Evolutionary conservation across 352 stramenopile species (phyloP), one percentile per base, ranked within the genome.

Genomic region (Lagenidium giganteum): DNA sequence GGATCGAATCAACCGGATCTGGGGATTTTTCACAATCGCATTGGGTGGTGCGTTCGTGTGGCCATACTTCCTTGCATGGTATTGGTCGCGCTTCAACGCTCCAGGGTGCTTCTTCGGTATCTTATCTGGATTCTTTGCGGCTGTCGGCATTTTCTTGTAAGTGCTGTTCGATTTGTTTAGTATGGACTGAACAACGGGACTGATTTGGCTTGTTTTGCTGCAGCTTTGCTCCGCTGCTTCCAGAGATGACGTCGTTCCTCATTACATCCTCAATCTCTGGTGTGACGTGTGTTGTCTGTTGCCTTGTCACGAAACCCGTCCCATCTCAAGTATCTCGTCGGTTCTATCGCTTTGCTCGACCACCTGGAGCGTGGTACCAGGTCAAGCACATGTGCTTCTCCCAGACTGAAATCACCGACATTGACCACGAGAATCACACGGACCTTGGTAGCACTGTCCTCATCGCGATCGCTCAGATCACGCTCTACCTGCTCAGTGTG

Each of bases 21-120:
- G 78, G 78, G 78, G 78, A 12, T 87, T 90, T 44, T 83, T 87
- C 59, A 85, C 75, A 11, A 84, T 90, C 42, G 75, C 72, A 0
- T 66, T 90, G 51, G 70, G 64, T 3, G 78, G 75, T 27, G 74
- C 70, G 2, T 70, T 85, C 36, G 67, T 86, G 17, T 86, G 68
- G 67, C 74, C 75, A 9, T 87, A 77, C 46, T 90, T 90, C 51
- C 76, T 90, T 37, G 77, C 72, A 18, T 90, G 78, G 78, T 90
- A 90, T 34, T 90, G 78, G 78, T 61, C 70, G 9, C 72, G 70
- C 21, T 87, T 90, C 54, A 90, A 87, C 42, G 77, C 71, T 5
- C 61, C 56, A 18, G 80, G 77, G 27, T 87, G 67, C 50, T 51
- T 87, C 4, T 48, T 57, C 16, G 77, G 78, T 12, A 59, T 87